Evolutionary conservation across 305 asterid species (phyloP).

Genomic region (Vinca major): DNA sequence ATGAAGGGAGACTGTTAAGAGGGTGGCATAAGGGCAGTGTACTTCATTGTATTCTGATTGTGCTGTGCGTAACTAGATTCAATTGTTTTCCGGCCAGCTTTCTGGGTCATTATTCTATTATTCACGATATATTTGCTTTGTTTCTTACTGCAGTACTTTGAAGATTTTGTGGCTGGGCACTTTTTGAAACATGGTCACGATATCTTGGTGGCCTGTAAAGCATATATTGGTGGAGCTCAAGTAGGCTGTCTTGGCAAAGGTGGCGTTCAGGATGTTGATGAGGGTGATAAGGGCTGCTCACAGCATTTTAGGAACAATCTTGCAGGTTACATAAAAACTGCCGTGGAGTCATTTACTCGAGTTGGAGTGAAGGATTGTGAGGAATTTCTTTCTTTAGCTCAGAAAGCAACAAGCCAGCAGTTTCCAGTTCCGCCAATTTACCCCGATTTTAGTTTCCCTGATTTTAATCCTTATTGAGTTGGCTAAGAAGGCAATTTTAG

Average conservation of each 20-base stretch:
- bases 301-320: conserved; percentile 31
- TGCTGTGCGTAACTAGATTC: neutral
- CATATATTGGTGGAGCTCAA: conserved; percentile 73
- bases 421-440: conserved; percentile 9
- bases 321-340: conserved; percentile 31
- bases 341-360: conserved; percentile 39
- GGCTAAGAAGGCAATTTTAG: neutral
- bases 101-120: neutral
- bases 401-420: conserved; percentile 18
- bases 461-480: neutral
- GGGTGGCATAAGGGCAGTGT: neutral
- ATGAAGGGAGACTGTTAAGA: too few species aligned
- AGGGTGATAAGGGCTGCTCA: conserved; percentile 57
- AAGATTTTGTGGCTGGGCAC: conserved; percentile 66
- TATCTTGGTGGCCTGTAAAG: conserved; percentile 64
- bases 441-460: neutral
- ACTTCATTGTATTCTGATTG: neutral
- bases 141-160: conserved; percentile 47
- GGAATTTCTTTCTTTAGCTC: conserved; percentile 41
- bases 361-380: conserved; percentile 61
- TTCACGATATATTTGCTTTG: neutral
- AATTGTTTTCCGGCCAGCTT: neutral
- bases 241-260: conserved; percentile 77
- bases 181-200: conserved; percentile 48
- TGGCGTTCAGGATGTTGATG: conserved; percentile 62